phyloP scores from a whole-genome alignment of 2,329 filamentous ascomycete species.

The Colletotrichum sp. region DNA sequence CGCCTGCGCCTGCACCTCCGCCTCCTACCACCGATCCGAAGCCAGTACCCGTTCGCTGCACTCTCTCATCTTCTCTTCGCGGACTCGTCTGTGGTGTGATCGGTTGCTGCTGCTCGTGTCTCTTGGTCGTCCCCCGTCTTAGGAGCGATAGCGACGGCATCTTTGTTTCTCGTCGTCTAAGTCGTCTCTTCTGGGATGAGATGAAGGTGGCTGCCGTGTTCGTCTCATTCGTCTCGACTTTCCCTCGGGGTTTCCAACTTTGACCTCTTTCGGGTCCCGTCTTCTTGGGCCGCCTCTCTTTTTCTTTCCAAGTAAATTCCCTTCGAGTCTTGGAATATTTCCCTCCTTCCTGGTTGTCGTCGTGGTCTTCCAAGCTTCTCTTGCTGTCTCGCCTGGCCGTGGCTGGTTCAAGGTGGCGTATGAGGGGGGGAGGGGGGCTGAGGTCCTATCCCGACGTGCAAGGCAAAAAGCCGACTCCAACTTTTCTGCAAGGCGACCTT shows the following conservation, averaged over 20 bases:
- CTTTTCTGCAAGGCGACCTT: constrained; percentile 6
- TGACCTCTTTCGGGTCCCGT: neutral
- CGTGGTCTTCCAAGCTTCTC: neutral
- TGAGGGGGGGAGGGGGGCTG: neutral
- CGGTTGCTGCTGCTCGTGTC: constrained; percentile 22
- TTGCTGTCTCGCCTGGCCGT: neutral
- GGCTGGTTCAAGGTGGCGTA: constrained; percentile 7
- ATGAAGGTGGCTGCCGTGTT: neutral
- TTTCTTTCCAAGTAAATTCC: neutral
- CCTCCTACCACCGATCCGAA: neutral
- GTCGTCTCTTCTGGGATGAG: neutral
- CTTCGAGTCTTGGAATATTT: neutral
- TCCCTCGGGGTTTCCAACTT: neutral
- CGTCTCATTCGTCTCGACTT: constrained; percentile 7
- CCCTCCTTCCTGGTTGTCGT: neutral
- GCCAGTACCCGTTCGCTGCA: neutral
- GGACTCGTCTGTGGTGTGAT: neutral
- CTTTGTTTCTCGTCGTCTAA: neutral
- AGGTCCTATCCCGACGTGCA: constrained; percentile 9
- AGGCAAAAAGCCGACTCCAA: neutral
- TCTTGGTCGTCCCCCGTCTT: constrained; percentile 26
- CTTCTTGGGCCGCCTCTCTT: neutral
- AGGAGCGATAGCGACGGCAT: constrained; percentile 39
- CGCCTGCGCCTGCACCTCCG: neutral
- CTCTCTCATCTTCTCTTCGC: neutral